Percentiles rank a stretch among this genome's conserved stretches.
These are phyloP conservation scores for Inosperma sp. DNA, from an alignment of 768 basidiomycete species.

Conservation along the genomic window DNA sequence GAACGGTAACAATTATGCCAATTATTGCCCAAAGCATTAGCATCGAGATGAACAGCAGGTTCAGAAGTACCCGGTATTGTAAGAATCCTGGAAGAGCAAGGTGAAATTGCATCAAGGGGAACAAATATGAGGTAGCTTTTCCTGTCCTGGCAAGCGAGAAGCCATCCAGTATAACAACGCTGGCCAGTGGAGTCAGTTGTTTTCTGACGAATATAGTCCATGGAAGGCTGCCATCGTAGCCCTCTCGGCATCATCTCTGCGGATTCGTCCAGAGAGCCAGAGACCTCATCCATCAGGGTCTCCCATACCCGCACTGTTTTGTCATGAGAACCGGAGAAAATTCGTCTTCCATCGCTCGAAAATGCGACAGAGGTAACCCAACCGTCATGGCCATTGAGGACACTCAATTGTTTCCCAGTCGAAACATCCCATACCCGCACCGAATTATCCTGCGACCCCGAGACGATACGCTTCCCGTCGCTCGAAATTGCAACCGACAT, in stretches of 20 bases:
- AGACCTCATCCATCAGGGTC: too few relatives aligned
- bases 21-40: conserved; percentile 4
- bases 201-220: conserved; percentile 5
- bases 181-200: neutral
- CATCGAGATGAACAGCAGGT: conserved; percentile 8
- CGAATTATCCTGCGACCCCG: neutral
- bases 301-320: conserved; percentile 12
- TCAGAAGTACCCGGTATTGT: conserved; percentile 8
- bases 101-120: neutral
- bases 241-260: too few relatives aligned
- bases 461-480: neutral
- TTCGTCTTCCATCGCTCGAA: conserved; percentile 16
- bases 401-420: neutral
- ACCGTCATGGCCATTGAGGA: conserved; percentile 12
- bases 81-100: conserved; percentile 8
- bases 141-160: conserved; percentile 2
- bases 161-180: conserved; percentile 12
- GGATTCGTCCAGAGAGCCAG: too few relatives aligned
- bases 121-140: conserved; percentile 11
- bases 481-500: conserved; percentile 4
- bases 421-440: conserved; percentile 4
- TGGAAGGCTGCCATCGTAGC: too few relatives aligned
- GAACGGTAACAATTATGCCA: conserved; percentile 7
- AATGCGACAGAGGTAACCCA: conserved; percentile 17
- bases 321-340: conserved; percentile 20